Percentiles rank a stretch among this genome's conserved stretches.
These are phyloP conservation scores for Moniliophthora roreri DNA, from an alignment of 1,284 basidiomycete species.

Conservation along the genomic window DNA sequence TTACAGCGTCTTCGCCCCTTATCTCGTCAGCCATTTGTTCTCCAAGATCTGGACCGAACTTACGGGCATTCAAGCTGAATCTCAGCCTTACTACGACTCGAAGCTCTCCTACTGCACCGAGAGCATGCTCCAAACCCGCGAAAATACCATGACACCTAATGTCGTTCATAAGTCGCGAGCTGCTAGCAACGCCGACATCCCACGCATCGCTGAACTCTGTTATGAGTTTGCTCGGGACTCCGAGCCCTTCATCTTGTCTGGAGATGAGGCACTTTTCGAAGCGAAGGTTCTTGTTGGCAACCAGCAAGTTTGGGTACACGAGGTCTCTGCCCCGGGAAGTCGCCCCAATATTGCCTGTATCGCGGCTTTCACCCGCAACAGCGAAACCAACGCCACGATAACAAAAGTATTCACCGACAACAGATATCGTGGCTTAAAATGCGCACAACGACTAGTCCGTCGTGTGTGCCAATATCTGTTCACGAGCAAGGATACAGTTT, in stretches of 20 bases:
- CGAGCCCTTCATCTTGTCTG: slow-evolving; percentile 49
- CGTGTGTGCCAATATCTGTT: slow-evolving; percentile 44
- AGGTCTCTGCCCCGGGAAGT: slow-evolving; percentile 27
- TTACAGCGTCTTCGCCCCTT: slow-evolving; percentile 66
- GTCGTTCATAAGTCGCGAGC: background rate
- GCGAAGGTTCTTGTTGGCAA: slow-evolving; percentile 48
- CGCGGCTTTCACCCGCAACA: slow-evolving; percentile 61
- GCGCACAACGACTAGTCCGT: slow-evolving; percentile 57
- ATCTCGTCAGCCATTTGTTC: slow-evolving; percentile 49
- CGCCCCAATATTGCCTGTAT: slow-evolving; percentile 54
- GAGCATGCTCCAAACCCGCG: slow-evolving; percentile 32
- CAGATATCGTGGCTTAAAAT: slow-evolving; percentile 46
- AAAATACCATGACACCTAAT: background rate
- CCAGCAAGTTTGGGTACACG: slow-evolving; percentile 61
- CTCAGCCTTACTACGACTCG: slow-evolving; percentile 60
- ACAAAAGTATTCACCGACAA: slow-evolving; percentile 67
- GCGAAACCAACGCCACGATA: slow-evolving; percentile 51
- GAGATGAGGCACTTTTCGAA: slow-evolving; percentile 44
- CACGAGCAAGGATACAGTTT: slow-evolving; percentile 41
- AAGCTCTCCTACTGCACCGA: slow-evolving; percentile 55
- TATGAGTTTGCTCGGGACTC: slow-evolving; percentile 56
- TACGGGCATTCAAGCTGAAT: slow-evolving; percentile 38
- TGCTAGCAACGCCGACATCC: slow-evolving; percentile 27
- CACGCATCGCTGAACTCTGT: slow-evolving; percentile 47
- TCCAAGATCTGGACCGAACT: slow-evolving; percentile 43